Evolutionary conservation across 257 asterid species (phyloP).

Genomic region (Voacanga thouarsii): DNA sequence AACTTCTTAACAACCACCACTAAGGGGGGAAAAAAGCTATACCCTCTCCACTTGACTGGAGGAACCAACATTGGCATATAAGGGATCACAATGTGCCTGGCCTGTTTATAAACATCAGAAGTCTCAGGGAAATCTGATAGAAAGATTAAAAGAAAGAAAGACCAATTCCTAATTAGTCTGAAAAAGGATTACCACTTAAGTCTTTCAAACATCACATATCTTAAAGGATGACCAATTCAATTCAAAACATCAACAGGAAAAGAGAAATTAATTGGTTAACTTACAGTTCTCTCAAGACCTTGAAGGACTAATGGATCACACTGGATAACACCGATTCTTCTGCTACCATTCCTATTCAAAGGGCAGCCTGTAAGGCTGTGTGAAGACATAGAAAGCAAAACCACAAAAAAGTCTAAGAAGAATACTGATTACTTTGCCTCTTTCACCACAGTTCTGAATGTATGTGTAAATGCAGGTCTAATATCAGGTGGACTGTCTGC

Average conservation of each 20-base stretch:
- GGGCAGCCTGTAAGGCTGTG: constrained; percentile 25
- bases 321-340: constrained; percentile 79
- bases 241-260: not conserved
- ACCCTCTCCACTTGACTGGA: constrained; percentile 95
- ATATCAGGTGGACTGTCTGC: constrained; percentile 75
- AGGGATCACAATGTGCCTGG: constrained; percentile 94
- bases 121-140: constrained; percentile 10
- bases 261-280: constrained; percentile 18
- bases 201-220: not conserved
- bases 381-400: constrained; percentile 15
- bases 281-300: constrained; percentile 90
- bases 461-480: constrained; percentile 89
- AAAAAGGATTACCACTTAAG: not conserved
- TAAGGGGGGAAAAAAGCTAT: constrained; percentile 23
- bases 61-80: constrained; percentile 97
- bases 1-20: not conserved
- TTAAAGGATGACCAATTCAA: not conserved
- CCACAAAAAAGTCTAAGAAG: not conserved
- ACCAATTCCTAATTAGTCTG: not conserved
- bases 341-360: constrained; percentile 50
- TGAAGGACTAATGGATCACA: constrained; percentile 76
- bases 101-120: constrained; percentile 44
- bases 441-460: constrained; percentile 49
- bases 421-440: constrained; percentile 43
- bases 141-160: not conserved